Percentiles rank a stretch among this genome's conserved stretches.
Conservation (phyloP, 1,139 yeast species). For the Suhomyces coccinellae region DNA sequence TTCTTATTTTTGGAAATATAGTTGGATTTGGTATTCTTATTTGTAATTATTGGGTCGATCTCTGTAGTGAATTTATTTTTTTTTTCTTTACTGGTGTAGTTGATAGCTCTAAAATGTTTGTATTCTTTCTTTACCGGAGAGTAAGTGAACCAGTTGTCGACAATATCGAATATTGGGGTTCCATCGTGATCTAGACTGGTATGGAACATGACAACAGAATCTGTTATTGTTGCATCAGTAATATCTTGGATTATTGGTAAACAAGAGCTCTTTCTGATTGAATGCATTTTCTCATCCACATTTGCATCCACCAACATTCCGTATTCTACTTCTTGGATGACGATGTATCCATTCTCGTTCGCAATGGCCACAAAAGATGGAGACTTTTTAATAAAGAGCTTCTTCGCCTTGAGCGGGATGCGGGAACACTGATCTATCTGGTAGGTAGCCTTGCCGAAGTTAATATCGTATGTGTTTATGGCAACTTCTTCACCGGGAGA, state of each 20-base stretch:
- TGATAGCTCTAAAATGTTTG: constrained; percentile 28
- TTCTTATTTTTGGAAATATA: constrained; percentile 2
- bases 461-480: not conserved
- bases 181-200: constrained; percentile 39
- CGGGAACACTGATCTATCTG: not conserved
- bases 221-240: constrained; percentile 17
- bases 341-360: constrained; percentile 27
- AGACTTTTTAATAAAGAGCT: constrained; percentile 23
- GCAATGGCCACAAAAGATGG: constrained; percentile 25
- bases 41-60: constrained; percentile 16
- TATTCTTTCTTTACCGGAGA: constrained; percentile 43
- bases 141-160: constrained; percentile 53
- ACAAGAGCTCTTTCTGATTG: constrained; percentile 26
- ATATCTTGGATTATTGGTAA: constrained; percentile 22
- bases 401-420: not conserved
- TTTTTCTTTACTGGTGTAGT: constrained; percentile 6
- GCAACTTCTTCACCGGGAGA: not conserved
- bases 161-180: constrained; percentile 49
- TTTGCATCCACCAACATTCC: constrained; percentile 20
- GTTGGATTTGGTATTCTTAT: not conserved
- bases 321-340: constrained; percentile 17
- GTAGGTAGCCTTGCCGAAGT: not conserved
- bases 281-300: constrained; percentile 20
- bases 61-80: constrained; percentile 10
- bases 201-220: constrained; percentile 27